Conservation (phyloP, 2,329 filamentous ascomycete species). For the Cytospora piceicola region DNA sequence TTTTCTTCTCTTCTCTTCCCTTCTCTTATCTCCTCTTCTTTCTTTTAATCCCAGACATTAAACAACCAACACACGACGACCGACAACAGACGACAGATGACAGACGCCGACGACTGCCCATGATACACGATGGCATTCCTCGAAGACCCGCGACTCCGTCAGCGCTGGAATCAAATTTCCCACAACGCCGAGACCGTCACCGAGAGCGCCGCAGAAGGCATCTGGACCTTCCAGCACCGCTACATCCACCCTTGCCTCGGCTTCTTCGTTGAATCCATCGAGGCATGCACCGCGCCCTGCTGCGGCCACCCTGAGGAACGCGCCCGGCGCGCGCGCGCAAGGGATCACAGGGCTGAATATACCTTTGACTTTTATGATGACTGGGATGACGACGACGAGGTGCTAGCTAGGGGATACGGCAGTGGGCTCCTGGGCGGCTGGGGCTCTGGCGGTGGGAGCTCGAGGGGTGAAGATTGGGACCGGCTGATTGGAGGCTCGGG, state of each 20-base stretch:
- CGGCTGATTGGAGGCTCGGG: conserved; percentile 75
- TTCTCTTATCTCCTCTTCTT: too few species aligned
- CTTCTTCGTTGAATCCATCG: conserved; percentile 67
- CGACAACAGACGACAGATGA: too few species aligned
- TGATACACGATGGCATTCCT: conserved; percentile 59
- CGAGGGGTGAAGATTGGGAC: conserved; percentile 75
- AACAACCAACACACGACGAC: not conserved
- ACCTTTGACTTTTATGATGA: conserved; percentile 98
- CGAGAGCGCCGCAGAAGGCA: conserved; percentile 85
- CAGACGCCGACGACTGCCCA: not conserved
- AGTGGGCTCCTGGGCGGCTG: conserved; percentile 64
- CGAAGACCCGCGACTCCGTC: conserved; percentile 85
- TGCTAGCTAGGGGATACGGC: conserved; percentile 40
- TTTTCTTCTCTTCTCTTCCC: not conserved
- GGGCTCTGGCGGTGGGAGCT: conserved; percentile 20
- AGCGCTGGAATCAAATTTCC: conserved; percentile 90
- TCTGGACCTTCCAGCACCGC: conserved; percentile 85
- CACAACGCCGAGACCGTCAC: conserved; percentile 90
- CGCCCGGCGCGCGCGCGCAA: conserved; percentile 68
- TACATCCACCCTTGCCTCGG: conserved; percentile 83
- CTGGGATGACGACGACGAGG: conserved; percentile 67
- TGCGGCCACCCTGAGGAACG: conserved; percentile 75
- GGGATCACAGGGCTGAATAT: conserved; percentile 72
- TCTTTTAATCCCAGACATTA: not conserved
- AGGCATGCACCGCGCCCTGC: conserved; percentile 74